These are phyloP conservation scores for Boletellus ananas DNA, from an alignment of 768 basidiomycete species.

Conservation along the genomic window DNA sequence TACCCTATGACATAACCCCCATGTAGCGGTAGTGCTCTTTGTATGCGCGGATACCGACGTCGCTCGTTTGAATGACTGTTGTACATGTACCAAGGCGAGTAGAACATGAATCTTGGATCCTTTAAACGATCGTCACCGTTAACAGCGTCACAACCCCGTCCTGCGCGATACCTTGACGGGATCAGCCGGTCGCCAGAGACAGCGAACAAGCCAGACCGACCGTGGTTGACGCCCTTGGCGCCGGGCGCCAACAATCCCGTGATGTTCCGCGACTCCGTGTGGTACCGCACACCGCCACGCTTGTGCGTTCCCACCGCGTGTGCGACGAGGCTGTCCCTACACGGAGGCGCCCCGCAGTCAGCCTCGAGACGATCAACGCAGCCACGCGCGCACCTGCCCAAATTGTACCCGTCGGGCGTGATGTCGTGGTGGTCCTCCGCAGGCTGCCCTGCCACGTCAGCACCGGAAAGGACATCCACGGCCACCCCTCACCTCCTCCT, in stretches of 20 bases:
- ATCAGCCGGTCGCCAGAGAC: no score
- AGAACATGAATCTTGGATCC: neutral
- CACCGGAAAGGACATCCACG: neutral
- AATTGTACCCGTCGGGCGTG: slow-evolving; percentile 46
- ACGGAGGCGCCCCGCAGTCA: neutral
- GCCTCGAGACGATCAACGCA: no score
- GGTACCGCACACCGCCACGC: slow-evolving; percentile 46
- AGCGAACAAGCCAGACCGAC: slow-evolving; percentile 25
- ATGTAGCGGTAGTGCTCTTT: slow-evolving; percentile 20
- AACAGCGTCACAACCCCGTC: slow-evolving; percentile 56
- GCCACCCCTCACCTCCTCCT: slow-evolving; percentile 37
- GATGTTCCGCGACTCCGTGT: slow-evolving; percentile 42
- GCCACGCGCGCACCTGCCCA: slow-evolving; percentile 34
- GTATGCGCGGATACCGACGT: slow-evolving; percentile 11
- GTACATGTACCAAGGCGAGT: no score
- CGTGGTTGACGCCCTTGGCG: slow-evolving; percentile 48
- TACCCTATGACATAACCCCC: slow-evolving; percentile 7
- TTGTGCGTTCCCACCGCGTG: slow-evolving; percentile 36
- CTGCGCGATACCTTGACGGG: slow-evolving; percentile 47
- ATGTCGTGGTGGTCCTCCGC: slow-evolving; percentile 38
- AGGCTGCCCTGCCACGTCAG: slow-evolving; percentile 19
- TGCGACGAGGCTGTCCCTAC: slow-evolving; percentile 38
- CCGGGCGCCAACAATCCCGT: slow-evolving; percentile 55
- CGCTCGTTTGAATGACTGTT: slow-evolving; percentile 5
- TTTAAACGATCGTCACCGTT: slow-evolving; percentile 45